phyloP scores from a whole-genome alignment of 2,329 filamentous ascomycete species.

The Aspergillus ochraceus region DNA sequence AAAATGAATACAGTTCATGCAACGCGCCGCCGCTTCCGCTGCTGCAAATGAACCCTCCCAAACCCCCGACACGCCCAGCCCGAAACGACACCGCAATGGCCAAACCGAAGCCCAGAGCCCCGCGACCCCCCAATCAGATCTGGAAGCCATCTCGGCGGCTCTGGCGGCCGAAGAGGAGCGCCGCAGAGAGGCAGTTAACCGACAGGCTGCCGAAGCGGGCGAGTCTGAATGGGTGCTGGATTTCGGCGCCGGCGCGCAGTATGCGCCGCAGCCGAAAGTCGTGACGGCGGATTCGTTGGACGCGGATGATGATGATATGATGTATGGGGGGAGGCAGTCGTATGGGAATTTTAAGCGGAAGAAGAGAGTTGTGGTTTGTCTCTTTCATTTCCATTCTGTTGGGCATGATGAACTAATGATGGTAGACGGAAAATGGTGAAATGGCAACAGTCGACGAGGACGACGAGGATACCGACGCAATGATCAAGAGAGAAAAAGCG shows the following conservation, averaged over 20 bases:
- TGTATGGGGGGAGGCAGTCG: conserved; percentile 34
- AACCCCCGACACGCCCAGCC: conserved; percentile 41
- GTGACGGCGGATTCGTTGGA: conserved; percentile 36
- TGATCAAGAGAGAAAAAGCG: conserved; percentile 20
- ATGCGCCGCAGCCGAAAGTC: conserved; percentile 28
- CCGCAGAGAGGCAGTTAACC: conserved; percentile 39
- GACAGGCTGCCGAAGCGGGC: conserved; percentile 43
- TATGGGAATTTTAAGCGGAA: conserved; percentile 43
- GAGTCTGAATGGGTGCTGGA: conserved; percentile 48
- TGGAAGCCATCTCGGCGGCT: conserved; percentile 42
- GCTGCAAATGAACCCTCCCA: conserved; percentile 44
- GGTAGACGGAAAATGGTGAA: conserved; percentile 1
- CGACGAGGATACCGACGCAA: conserved; percentile 15
- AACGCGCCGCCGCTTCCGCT: conserved; percentile 70
- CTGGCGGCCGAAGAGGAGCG: conserved; percentile 43
- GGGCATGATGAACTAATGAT: too few species aligned
- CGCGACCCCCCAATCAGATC: conserved; percentile 32
- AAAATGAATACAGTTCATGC: conserved; percentile 69
- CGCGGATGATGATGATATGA: conserved; percentile 29
- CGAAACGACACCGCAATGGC: conserved; percentile 40
- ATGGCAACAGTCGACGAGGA: conserved; percentile 13
- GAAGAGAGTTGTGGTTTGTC: conserved; percentile 26
- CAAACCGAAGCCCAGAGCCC: conserved; percentile 17
- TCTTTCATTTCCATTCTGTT: neutral
- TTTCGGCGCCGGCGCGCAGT: conserved; percentile 22